Conservation (phyloP, 1,284 basidiomycete species). For the Irpex sp. region DNA sequence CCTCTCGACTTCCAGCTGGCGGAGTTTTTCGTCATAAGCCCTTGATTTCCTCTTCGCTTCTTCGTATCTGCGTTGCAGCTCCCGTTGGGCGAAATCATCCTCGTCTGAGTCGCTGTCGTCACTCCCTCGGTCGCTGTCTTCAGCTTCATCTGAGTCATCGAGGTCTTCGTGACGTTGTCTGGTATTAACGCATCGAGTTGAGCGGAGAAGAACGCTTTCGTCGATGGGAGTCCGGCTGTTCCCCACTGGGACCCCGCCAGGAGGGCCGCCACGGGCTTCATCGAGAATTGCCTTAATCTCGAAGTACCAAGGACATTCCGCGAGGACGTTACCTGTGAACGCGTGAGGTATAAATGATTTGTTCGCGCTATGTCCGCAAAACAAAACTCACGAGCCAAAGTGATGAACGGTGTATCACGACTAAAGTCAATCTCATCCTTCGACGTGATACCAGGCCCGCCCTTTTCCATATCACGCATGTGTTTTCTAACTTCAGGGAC, state of each 20-base stretch:
- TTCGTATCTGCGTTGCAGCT: too few relatives aligned
- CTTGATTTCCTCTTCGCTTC: background rate
- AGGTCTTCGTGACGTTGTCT: background rate
- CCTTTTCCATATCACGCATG: background rate
- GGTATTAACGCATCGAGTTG: background rate
- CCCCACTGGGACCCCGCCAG: background rate
- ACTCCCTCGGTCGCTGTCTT: background rate
- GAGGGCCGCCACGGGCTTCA: background rate
- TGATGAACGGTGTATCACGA: background rate
- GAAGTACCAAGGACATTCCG: background rate
- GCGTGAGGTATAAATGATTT: background rate
- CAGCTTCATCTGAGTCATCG: background rate
- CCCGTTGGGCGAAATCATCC: background rate
- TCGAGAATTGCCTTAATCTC: background rate
- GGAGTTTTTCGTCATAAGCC: background rate
- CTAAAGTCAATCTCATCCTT: background rate
- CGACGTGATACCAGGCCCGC: background rate
- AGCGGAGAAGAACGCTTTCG: background rate
- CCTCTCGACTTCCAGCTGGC: background rate
- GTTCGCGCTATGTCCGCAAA: too few relatives aligned
- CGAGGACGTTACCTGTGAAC: background rate
- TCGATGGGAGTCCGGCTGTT: background rate
- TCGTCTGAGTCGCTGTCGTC: background rate
- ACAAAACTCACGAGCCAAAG: background rate
- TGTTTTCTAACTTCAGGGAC: background rate